Evolutionary conservation across 2,329 filamentous ascomycete genomes (phyloP), one percentile per base, ranked within the genome.

Genomic region (Epicoccum nigrum): DNA sequence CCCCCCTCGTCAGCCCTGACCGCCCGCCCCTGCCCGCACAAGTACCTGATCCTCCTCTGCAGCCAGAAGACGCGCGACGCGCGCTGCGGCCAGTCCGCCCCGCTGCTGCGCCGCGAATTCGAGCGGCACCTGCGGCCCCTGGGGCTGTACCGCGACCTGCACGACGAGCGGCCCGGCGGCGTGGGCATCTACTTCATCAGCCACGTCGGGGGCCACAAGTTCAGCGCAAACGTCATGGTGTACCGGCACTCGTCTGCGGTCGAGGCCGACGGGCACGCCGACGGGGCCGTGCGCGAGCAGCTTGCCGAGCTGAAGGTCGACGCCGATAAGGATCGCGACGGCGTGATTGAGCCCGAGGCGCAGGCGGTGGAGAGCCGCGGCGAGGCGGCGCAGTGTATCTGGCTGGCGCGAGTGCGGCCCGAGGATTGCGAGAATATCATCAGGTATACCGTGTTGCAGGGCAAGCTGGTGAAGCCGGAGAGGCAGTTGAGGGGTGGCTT

Each of bases 101-200:
- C 94, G 2, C 80, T 99, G 2, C 79, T 97, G n/a, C 84, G 86
- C 37, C 87, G 87, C 65, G 94, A 97, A 75, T 84, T 99, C 46
- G 91, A 96, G 77, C 84, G 93, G 1, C 91, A 97, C 70, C 81
- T 97, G 28, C 86, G 92, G 0, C 89, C 90, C 1, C 79, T 96
- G 11, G 92, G 92, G 0, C 77, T 99, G 16, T 92, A 88, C 72
- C 86, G 94, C 23, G 93, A 97, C 69, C 76, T 94, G 38, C 86
- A 95, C 68, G 94, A 99, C 71, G 86, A 92, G 72, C 79, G 94
- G 51, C 91, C 92, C 0, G 93, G 93, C 9, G 94, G 94, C 11
- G 93, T 97, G 5, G 93, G 91, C 0, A 90, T 99, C 59, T 96
- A 96, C 76, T 97, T 97, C 70, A 95, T 97, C 68, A 93, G 86